Evolutionary conservation across 106 monocot species (phyloP), one percentile per base, ranked within the genome.

Genomic region (Dendrobium chrysotoxum): DNA sequence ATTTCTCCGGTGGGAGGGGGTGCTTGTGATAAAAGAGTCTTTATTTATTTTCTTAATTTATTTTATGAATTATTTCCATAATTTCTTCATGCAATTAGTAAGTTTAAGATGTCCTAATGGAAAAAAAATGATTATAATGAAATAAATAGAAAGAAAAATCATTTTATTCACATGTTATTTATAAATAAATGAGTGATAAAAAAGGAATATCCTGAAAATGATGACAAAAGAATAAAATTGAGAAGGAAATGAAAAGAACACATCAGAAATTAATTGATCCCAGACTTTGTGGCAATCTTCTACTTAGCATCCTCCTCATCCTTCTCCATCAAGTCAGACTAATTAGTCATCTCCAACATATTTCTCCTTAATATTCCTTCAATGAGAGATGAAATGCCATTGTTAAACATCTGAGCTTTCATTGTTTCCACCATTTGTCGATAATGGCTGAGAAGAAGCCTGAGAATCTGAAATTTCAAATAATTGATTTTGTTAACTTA

Each of bases 101-200:
- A n/a, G n/a, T n/a, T n/a, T n/a, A n/a, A n/a, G n/a, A n/a, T n/a
- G n/a, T n/a, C n/a, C n/a, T n/a, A n/a, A n/a, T n/a, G n/a, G n/a
- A n/a, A n/a, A n/a, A n/a, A n/a, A n/a, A n/a, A n/a, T n/a, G n/a
- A n/a, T n/a, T n/a, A n/a, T n/a, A n/a, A 4, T 20, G 13, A 55
- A 8, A 55, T 55, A 12, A 4, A 12, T 67, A 28, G 66, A 23
- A 23, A 28, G 8, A 67, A 67, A 67, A 67, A 67, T 66, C 6
- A 67, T 26, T 67, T 67, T 67, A 67, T 67, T 67, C 66, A 67
- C 66, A 67, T 26, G 28, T 16, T 67, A 67, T 67, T 67, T 67
- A 28, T 26, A 67, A 67, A 26, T 67, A 16, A 67, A 26, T 67
- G 23, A 16, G 66, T 67, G 66, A 28, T 67, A 26, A 67, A 67